Conservation (phyloP, 768 basidiomycete species). For the Boletus rubropictus region DNA sequence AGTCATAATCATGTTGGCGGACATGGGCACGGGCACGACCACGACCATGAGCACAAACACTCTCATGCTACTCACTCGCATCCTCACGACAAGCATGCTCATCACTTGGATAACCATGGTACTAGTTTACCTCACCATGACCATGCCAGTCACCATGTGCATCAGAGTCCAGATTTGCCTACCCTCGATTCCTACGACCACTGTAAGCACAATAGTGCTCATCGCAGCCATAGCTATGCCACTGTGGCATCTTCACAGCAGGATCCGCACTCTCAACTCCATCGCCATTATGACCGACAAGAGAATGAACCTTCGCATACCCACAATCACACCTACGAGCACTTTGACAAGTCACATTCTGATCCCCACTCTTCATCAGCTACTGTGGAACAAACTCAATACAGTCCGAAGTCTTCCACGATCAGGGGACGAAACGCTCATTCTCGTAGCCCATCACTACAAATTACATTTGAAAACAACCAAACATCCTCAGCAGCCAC, state of each 20-base stretch:
- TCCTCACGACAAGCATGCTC: slow-evolving; percentile 27
- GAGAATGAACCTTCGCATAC: slow-evolving; percentile 21
- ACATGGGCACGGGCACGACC: slow-evolving; percentile 8
- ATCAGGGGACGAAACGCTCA: slow-evolving; percentile 33
- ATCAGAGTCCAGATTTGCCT: slow-evolving; percentile 9
- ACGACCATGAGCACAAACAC: slow-evolving; percentile 27
- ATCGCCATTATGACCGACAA: slow-evolving; percentile 21
- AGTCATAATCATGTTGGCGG: slow-evolving; percentile 12
- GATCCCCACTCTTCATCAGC: slow-evolving; percentile 13
- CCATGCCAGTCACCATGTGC: slow-evolving; percentile 21
- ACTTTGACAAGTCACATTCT: slow-evolving; percentile 19
- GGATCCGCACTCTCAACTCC: slow-evolving; percentile 26
- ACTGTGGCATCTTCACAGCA: slow-evolving; percentile 6
- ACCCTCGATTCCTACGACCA: slow-evolving; percentile 10
- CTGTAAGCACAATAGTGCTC: slow-evolving; percentile 5
- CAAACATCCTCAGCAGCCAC: slow-evolving; percentile 16
- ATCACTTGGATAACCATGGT: slow-evolving; percentile 17
- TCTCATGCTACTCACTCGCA: slow-evolving; percentile 33
- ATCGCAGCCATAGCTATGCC: slow-evolving; percentile 17
- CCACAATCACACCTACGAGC: slow-evolving; percentile 26
- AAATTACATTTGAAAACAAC: slow-evolving; percentile 28
- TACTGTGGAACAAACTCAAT: slow-evolving; percentile 5
- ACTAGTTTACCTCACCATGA: slow-evolving; percentile 13
- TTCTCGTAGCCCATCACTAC: slow-evolving; percentile 38
- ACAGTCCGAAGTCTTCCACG: slow-evolving; percentile 9